Base-by-base conservation (phyloP, 306 rosid species). In the Luffa aegyptiaca region DNA sequence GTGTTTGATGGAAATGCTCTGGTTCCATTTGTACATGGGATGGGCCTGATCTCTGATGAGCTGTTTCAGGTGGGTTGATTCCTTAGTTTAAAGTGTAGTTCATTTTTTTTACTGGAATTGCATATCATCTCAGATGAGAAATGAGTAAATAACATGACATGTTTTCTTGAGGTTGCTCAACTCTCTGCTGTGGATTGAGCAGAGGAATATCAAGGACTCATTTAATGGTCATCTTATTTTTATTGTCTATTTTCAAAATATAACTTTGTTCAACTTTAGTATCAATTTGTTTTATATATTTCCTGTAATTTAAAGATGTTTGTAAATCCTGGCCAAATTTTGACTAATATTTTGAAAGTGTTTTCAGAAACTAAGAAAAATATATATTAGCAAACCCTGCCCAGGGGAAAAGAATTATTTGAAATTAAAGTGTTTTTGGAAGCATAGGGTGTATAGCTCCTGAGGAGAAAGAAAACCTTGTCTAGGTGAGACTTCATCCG, bases 11-110 rank as follows among this genome's bases (percentile, higher is more conserved):
- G 97, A 77, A 95, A 92, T 82, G 98, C 98, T 72, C 90, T 92
- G 81, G 88, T 95, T 72, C 98, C 98, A 77, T 95, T 95, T 88
- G 93, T 51, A 12, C 97, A 95, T 42, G 98, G 98, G 81, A 95
- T 95, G 98, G 97, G 97, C 48, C 87, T 95, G 68, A 95, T 95
- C 85, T 86, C 97, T 52, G 93, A 92, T 76, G 92, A 95, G 10
- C 85, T 95, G 59, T 95, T 77, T 85, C 87, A 88, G 98, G 98
- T 95, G 76, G 56, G 85, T 66, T 83, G 63, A 51, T 35, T 5
- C 3, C 39, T 64, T n/a, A 51, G 49, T 48, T 79, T 73, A 57
- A 58, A 83, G 63, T 57, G 18, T 41, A 44, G 35, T 57, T 82
- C 59, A 56, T 56, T 75, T 26, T 52, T 16, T 66, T 48, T 14